These are phyloP conservation scores for Yamadazyma diddensiae DNA, from an alignment of 1,139 yeast genomes.

Conservation along the genomic window DNA sequence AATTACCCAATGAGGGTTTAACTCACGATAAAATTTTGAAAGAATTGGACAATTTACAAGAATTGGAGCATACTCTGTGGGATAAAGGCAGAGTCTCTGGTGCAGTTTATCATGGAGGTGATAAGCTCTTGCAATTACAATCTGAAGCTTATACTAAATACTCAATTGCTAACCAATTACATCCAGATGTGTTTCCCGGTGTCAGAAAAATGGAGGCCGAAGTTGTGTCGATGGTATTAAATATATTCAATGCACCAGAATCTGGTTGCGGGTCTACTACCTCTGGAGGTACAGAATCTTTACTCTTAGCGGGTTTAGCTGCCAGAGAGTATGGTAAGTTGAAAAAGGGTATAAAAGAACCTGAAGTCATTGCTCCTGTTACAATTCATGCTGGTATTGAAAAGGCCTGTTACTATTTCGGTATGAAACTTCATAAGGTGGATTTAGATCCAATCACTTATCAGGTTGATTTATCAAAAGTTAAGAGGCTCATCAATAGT, in stretches of 20 bases:
- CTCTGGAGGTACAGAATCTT: slow-evolving; percentile 96
- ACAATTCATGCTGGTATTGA: slow-evolving; percentile 96
- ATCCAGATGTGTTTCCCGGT: slow-evolving; percentile 97
- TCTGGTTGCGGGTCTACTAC: slow-evolving; percentile 85
- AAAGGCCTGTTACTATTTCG: slow-evolving; percentile 89
- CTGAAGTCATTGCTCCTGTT: slow-evolving; percentile 86
- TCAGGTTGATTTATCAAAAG: slow-evolving; percentile 65
- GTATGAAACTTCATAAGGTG: slow-evolving; percentile 79
- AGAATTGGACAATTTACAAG: slow-evolving; percentile 48
- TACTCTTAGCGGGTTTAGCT: slow-evolving; percentile 79
- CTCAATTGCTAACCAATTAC: slow-evolving; percentile 89
- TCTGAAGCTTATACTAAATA: slow-evolving; percentile 71
- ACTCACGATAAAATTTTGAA: slow-evolving; percentile 36
- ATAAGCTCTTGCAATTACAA: slow-evolving; percentile 68
- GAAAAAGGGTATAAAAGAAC: slow-evolving; percentile 59
- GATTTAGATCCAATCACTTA: slow-evolving; percentile 68
- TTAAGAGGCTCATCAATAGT: slow-evolving; percentile 60
- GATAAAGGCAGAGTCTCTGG: slow-evolving; percentile 84
- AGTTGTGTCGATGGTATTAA: slow-evolving; percentile 86
- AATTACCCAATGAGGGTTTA: slow-evolving; percentile 60
- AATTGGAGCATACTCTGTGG: slow-evolving; percentile 74
- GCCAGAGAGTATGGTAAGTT: slow-evolving; percentile 69
- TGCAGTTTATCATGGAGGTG: slow-evolving; percentile 95
- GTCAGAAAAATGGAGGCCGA: slow-evolving; percentile 96
- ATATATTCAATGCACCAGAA: slow-evolving; percentile 71